Conservation (phyloP, 75 land plant species). For the Azolla pinnata region DNA sequence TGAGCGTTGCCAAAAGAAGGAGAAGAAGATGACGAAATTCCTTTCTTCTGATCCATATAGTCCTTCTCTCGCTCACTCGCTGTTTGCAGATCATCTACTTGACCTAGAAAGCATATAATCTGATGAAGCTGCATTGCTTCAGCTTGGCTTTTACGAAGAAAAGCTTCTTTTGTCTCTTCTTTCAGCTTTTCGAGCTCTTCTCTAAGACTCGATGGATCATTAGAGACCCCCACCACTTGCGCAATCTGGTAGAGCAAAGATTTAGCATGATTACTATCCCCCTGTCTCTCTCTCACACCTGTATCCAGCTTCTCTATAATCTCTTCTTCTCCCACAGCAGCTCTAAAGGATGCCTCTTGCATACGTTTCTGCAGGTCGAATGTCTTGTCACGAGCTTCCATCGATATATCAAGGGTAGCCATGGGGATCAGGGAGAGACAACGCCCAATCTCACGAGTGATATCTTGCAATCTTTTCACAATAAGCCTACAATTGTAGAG, state of each 20-base stretch:
- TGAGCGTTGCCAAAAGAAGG: slow-evolving; percentile 20
- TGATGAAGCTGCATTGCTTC: slow-evolving; percentile 63
- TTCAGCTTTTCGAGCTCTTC: slow-evolving; percentile 42
- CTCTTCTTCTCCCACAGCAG: slow-evolving; percentile 46
- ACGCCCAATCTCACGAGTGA: slow-evolving; percentile 48
- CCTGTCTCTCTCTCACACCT: slow-evolving; percentile 45
- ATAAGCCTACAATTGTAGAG: slow-evolving; percentile 40
- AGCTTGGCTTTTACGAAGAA: slow-evolving; percentile 40
- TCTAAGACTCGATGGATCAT: slow-evolving; percentile 32
- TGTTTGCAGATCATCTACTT: slow-evolving; percentile 46
- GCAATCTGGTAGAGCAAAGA: slow-evolving; percentile 48
- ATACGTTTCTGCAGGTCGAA: slow-evolving; percentile 28
- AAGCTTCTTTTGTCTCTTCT: slow-evolving; percentile 47
- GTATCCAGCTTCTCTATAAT: slow-evolving; percentile 40
- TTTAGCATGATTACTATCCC: slow-evolving; percentile 45
- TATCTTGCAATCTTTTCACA: slow-evolving; percentile 34
- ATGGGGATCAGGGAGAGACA: slow-evolving; percentile 47
- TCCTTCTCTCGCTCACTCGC: slow-evolving; percentile 33
- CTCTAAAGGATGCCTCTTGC: slow-evolving; percentile 43
- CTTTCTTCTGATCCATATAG: slow-evolving; percentile 29
- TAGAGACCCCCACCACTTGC: slow-evolving; percentile 40
- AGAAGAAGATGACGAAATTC: slow-evolving; percentile 25
- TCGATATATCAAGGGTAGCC: slow-evolving; percentile 38
- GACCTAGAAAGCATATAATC: slow-evolving; percentile 44
- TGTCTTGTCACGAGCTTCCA: slow-evolving; percentile 24